Evolutionary conservation across 768 basidiomycete species (phyloP), one percentile per base, ranked within the genome.

Genomic region (Termitomyces eurrhizus): DNA sequence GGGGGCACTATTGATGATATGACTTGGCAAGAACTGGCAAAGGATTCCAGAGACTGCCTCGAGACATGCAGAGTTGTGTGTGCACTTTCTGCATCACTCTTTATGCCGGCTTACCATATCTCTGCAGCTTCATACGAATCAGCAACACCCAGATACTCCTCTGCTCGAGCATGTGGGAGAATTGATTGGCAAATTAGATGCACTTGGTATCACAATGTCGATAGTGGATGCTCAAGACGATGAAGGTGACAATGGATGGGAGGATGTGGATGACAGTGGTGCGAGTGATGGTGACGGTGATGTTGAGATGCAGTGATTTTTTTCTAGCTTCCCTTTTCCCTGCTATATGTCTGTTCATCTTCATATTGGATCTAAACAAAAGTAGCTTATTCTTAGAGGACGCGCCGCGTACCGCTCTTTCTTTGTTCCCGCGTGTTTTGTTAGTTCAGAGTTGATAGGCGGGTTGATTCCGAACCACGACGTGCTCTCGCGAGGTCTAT

Each of bases 31-130:
- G 92, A 95, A 63, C 84, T 94, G 49, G 89, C 85, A 7, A 83
- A 81, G 58, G 92, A 95, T 68, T 77, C 92, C 0, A 77, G 90
- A 62, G 88, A 93, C 69, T 91, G 91, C 69, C 71, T 96, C 59
- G 88, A 93, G 62, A 92, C 90, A 8, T 94, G 92, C 73, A 83
- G 87, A 74, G 84, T 80, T 71, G 92, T 92, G 58, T 62, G 85
- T 75, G n/a, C 58, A 18, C 21, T 56, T 48, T 44, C 58, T 64
- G 26, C 13, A 42, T 48, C 57, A 52, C 53, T 9, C 21, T 45
- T 49, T 48, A 26, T 50, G 55, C 24, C 35, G 29, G 41, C 26
- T 39, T 62, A 65, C 14, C 42, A 68, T 46, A 51, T 37, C 36
- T 44, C 36, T 51, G 39, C 65, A 93, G 90, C 73, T 95, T 39